Conservation (phyloP, 2,329 filamentous ascomycete genomes). For the Fusarium mangiferae region DNA sequence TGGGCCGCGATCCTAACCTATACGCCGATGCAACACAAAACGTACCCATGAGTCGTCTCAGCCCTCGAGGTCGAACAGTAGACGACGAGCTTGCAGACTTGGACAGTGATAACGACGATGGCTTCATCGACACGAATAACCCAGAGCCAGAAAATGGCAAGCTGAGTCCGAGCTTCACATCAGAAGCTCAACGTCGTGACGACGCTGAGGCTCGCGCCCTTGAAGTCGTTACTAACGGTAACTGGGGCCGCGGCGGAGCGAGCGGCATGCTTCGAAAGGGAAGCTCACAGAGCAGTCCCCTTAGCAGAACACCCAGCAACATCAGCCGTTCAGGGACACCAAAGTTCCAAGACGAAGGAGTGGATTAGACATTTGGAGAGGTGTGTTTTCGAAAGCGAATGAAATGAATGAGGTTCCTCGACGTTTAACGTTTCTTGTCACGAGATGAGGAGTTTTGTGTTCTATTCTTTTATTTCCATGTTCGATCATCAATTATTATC, state of each 20-base stretch:
- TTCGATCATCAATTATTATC: conserved; percentile 3
- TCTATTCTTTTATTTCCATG: conserved; percentile 5
- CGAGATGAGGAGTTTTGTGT: conserved; percentile 34
- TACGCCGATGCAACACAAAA: conserved; percentile 61
- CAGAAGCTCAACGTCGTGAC: conserved; percentile 50
- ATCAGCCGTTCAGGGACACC: conserved; percentile 33
- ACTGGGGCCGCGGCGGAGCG: conserved; percentile 54
- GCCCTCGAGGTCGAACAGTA: conserved; percentile 56
- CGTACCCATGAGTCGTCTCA: conserved; percentile 60
- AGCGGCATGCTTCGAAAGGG: conserved; percentile 56
- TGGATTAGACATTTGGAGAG: conserved; percentile 43
- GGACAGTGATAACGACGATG: conserved; percentile 51
- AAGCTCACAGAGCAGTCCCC: conserved; percentile 38
- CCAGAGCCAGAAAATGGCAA: conserved; percentile 49
- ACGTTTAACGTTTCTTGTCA: conserved; percentile 31
- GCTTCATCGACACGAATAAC: conserved; percentile 42
- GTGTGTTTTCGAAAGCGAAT: conserved; percentile 25
- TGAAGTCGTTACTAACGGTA: conserved; percentile 54
- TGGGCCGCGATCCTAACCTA: conserved; percentile 66
- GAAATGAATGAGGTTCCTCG: conserved; percentile 15
- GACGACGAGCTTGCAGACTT: conserved; percentile 56
- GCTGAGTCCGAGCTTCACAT: conserved; percentile 52
- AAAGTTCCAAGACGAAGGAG: conserved; percentile 46
- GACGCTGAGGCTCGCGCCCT: conserved; percentile 58
- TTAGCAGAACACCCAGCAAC: conserved; percentile 20